Base-by-base conservation (phyloP, 148 eudicot genomes). In the Rhododendron vialii region DNA sequence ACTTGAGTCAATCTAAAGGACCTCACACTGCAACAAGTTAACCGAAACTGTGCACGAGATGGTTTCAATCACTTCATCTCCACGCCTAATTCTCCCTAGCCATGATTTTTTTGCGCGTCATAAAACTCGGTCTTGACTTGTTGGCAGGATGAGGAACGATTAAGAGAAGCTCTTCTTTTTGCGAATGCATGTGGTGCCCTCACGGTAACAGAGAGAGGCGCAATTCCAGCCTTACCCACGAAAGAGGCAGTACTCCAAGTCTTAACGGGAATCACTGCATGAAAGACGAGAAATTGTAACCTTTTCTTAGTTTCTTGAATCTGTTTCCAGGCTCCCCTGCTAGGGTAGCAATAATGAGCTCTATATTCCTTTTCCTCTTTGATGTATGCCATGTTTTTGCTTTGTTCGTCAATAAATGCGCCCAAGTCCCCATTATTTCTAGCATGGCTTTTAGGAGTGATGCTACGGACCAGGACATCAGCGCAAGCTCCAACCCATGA, bases 161-260 rank as follows among this genome's bases (percentile, higher is more conserved):
- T 95, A 53, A 86, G 91, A 81, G 91, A 93, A 88, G 98, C 95
- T 80, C 88, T 95, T 87, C 79, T 51, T 57, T 95, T 94, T 86
- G 98, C 98, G 48, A 95, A 95, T 63, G 98, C 92, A 33, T 95
- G 98, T 80, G 98, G 98, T 24, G 98, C 98, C 82, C 91, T 93
- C 41, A 92, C 96, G 0, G 98, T 94, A 4, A 92, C 93, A 45
- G 88, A 92, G 88, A 93, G 88, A 86, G 98, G 98, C 33, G 98
- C 98, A n/a, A 95, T 94, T 47, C 98, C 98, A 0, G 91, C 95
- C 33, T 71, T 95, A 77, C 98, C 98, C 0, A 91, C 95, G 8
- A 88, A 82, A 91, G 93, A 92, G 50, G 93, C 89, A 77, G 96
- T 96, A 47, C 86, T 89, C 14, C 83, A 94, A 86, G 75, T 92